Evolutionary conservation across 1,284 basidiomycete genomes (phyloP).

Genomic region (Meira nashicola): DNA sequence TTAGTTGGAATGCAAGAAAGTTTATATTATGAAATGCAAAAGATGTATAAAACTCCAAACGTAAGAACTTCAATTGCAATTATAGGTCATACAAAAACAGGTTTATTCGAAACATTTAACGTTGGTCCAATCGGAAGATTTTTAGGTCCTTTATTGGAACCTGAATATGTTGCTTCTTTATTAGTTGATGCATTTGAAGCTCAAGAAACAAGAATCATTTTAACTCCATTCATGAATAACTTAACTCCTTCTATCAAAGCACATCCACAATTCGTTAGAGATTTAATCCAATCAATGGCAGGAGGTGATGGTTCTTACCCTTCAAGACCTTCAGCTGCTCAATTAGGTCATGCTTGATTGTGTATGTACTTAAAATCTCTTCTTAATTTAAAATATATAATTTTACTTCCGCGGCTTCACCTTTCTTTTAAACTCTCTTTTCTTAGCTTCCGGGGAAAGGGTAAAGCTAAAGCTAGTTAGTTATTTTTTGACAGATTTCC

Average conservation of each 20-base stretch:
- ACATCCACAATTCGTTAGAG: constrained; percentile 7
- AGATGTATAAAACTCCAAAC: constrained; percentile 17
- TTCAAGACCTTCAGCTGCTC: constrained; percentile 8
- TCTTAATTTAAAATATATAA: too few relatives aligned
- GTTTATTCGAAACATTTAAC: constrained; percentile 14
- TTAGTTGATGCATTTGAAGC: constrained; percentile 17
- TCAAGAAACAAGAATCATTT: constrained; percentile 13
- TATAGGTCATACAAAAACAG: constrained; percentile 16
- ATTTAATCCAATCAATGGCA: constrained; percentile 6
- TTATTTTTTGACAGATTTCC: too few relatives aligned
- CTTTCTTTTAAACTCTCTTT: too few relatives aligned
- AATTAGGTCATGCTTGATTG: constrained; percentile 1
- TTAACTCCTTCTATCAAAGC: constrained; percentile 12
- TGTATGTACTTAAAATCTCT: too few relatives aligned
- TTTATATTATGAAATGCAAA: constrained; percentile 17
- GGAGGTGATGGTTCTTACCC: constrained; percentile 16
- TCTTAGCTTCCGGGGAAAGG: too few relatives aligned
- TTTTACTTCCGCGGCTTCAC: too few relatives aligned
- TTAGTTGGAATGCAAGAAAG: constrained; percentile 17
- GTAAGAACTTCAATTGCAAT: constrained; percentile 15
- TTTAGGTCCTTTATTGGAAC: constrained; percentile 12
- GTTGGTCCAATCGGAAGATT: constrained; percentile 13
- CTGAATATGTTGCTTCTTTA: constrained; percentile 10
- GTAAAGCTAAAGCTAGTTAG: too few relatives aligned
- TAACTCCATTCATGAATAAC: constrained; percentile 14